Conservation (phyloP, 768 basidiomycete genomes). For the Steccherinum ochraceum region DNA sequence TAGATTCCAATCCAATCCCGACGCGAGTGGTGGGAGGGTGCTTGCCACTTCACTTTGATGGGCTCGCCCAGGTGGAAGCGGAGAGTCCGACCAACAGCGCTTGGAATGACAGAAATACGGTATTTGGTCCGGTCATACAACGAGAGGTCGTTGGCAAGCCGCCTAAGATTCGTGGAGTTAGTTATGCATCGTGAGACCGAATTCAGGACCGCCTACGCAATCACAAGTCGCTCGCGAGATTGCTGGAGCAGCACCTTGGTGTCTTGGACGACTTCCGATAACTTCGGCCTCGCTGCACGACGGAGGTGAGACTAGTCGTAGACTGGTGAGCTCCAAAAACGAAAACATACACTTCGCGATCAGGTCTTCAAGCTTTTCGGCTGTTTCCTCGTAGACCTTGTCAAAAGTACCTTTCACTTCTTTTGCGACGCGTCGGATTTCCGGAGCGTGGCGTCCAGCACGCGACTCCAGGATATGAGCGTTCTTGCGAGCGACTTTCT, state of each 20-base stretch:
- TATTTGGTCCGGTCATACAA: slow-evolving; percentile 79
- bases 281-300: slow-evolving; percentile 68
- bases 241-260: slow-evolving; percentile 89
- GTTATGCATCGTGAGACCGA: not conserved
- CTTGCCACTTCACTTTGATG: slow-evolving; percentile 82
- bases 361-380: slow-evolving; percentile 91
- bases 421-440: slow-evolving; percentile 75
- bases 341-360: slow-evolving; percentile 67
- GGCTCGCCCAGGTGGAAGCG: slow-evolving; percentile 90
- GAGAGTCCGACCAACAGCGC: slow-evolving; percentile 41
- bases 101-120: slow-evolving; percentile 53
- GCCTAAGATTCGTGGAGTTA: slow-evolving; percentile 33
- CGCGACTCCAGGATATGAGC: slow-evolving; percentile 67
- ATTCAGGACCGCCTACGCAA: slow-evolving; percentile 59
- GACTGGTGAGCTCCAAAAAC: not conserved
- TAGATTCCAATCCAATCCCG: slow-evolving; percentile 97
- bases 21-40: slow-evolving; percentile 78
- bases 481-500: slow-evolving; percentile 83
- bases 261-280: slow-evolving; percentile 88
- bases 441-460: slow-evolving; percentile 77
- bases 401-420: slow-evolving; percentile 95
- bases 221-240: slow-evolving; percentile 83
- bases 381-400: slow-evolving; percentile 92
- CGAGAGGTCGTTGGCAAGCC: slow-evolving; percentile 77
- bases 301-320: slow-evolving; percentile 6